These are phyloP conservation scores for Rhynchosporium secalis DNA, from an alignment of 2,329 filamentous ascomycete species.

Conservation along the genomic window DNA sequence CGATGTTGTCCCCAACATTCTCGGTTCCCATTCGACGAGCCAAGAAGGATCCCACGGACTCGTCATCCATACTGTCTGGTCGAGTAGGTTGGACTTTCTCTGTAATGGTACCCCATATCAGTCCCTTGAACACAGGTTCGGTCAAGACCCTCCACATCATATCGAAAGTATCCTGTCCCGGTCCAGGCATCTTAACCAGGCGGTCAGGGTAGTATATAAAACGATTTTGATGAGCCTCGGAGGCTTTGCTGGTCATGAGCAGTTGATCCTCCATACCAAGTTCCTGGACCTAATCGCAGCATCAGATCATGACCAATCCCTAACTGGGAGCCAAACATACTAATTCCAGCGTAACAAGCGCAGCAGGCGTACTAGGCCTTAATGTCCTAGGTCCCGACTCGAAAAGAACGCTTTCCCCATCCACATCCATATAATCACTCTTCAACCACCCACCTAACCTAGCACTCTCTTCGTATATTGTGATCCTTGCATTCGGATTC, in stretches of 20 bases:
- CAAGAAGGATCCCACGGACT: constrained; percentile 71
- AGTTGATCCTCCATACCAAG: constrained; percentile 58
- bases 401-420: constrained; percentile 67
- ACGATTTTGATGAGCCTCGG: constrained; percentile 60
- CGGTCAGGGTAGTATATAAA: constrained; percentile 90
- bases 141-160: constrained; percentile 43
- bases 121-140: constrained; percentile 57
- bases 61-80: constrained; percentile 52
- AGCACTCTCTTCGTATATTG: constrained; percentile 72
- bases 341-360: constrained; percentile 32
- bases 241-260: constrained; percentile 50
- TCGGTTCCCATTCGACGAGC: constrained; percentile 52
- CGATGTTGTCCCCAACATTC: constrained; percentile 66
- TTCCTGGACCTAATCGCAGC: constrained; percentile 51
- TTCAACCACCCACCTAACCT: constrained; percentile 82
- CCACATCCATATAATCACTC: constrained; percentile 61
- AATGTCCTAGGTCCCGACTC: constrained; percentile 73
- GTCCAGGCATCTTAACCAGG: constrained; percentile 63
- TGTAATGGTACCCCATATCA: constrained; percentile 32
- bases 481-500: constrained; percentile 70
- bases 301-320: constrained; percentile 8
- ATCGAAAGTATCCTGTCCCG: constrained; percentile 40
- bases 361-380: constrained; percentile 31
- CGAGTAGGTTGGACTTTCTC: constrained; percentile 40
- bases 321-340: constrained; percentile 15